Evolutionary conservation across 805 yeast species (phyloP).

Genomic region (Ogataea pilisensis): DNA sequence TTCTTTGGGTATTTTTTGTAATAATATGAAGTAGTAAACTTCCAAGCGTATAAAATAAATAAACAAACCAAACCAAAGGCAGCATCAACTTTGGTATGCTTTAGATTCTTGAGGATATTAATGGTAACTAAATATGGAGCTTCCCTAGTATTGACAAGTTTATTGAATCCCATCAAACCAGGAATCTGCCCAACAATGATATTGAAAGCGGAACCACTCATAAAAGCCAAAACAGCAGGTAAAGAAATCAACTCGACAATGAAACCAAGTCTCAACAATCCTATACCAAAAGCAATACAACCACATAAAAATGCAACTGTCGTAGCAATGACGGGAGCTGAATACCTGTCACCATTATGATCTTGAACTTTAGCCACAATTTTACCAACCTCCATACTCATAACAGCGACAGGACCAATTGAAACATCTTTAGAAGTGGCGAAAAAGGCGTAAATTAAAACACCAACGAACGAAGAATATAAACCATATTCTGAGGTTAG

Average conservation of each 20-base stretch:
- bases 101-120: conserved; percentile 66
- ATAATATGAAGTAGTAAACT: conserved; percentile 54
- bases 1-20: conserved; percentile 63
- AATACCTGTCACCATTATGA: conserved; percentile 34
- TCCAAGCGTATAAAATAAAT: conserved; percentile 69
- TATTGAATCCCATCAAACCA: conserved; percentile 71
- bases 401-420: conserved; percentile 96
- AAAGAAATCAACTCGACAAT: conserved; percentile 82
- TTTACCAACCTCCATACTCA: conserved; percentile 82
- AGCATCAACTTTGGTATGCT: conserved; percentile 69
- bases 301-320: conserved; percentile 79
- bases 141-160: conserved; percentile 63
- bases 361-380: conserved; percentile 62
- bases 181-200: conserved; percentile 87
- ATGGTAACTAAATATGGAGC: conserved; percentile 69
- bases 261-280: conserved; percentile 80
- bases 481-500: conserved; percentile 81
- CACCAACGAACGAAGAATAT: conserved; percentile 90
- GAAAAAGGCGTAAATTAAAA: conserved; percentile 79
- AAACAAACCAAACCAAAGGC: conserved; percentile 83
- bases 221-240: conserved; percentile 92
- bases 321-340: conserved; percentile 77
- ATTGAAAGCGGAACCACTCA: conserved; percentile 89
- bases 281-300: conserved; percentile 76
- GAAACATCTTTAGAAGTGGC: conserved; percentile 95